Base-by-base conservation (phyloP, 2,329 filamentous ascomycete genomes). In the Laburnicola sp. region DNA sequence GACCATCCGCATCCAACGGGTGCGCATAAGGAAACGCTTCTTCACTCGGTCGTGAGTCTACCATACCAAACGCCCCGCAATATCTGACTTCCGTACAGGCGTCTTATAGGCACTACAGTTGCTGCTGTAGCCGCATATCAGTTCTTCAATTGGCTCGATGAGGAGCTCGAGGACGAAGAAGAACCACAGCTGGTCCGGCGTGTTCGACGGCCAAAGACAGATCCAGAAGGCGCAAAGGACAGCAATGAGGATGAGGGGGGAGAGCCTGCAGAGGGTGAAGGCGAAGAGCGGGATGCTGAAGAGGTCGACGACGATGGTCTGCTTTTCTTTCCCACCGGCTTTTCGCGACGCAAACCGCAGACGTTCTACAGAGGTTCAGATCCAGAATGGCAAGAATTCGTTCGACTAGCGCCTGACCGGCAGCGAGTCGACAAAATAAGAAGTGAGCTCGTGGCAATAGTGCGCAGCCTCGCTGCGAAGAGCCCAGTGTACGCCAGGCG, bases 311-410 rank as follows among this genome's bases (percentile, higher is more conserved):
- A 58, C 23, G 61, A 69, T n/a, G 60, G 54, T 30, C 50, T 73
- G 10, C 52, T 76, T 11, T 82, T 82, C 66, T 73, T 82, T 26
- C 78, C 79, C 22, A 66, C 80, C 23, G 76, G 77, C 4, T 74
- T 75, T 58, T 69, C 76, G n/a, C 74, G 66, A 43, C 69, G 73
- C 50, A 60, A 72, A 48, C 74, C 72, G 3, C 60, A 65, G 31
- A 72, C 66, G 3, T 79, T 68, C 51, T 81, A 80, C 66, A 76
- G 72, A 58, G 77, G 75, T 23, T 76, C 73, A n/a, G 79, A 81
- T 69, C 78, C 78, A 2, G 79, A 81, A 56, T 81, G 78, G 79
- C 75, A 80, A 59, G 77, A 76, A 46, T 81, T 79, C 48, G 64
- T 74, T 39, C 75, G 73, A 44, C 57, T 81, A 11, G 69, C 75